These are phyloP conservation scores for Tritrichomonas foetus DNA, from an alignment of 208 protist genomes.

Conservation along the genomic window DNA sequence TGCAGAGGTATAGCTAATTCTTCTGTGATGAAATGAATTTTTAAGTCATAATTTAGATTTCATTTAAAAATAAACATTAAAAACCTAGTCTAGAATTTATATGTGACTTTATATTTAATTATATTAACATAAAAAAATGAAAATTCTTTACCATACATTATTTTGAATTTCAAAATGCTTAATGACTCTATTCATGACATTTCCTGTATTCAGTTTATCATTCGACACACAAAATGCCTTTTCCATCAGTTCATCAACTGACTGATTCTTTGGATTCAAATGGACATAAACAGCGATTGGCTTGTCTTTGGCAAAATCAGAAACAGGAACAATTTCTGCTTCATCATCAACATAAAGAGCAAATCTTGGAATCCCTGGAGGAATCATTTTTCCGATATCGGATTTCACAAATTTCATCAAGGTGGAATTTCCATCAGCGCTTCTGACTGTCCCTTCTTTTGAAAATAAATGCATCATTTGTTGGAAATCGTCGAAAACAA, in stretches of 20 bases:
- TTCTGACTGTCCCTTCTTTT: not conserved
- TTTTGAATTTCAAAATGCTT: not conserved
- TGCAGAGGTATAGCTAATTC: no score
- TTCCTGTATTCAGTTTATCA: not conserved
- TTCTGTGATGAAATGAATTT: no score
- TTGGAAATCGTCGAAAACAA: not conserved
- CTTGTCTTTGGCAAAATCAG: not conserved
- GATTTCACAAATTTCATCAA: constrained; percentile 32
- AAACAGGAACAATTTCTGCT: not conserved
- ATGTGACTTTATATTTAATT: no score
- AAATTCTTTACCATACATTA: constrained; percentile 34
- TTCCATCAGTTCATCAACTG: constrained; percentile 13
- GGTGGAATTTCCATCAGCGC: not conserved
- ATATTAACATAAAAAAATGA: no score
- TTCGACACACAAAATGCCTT: not conserved
- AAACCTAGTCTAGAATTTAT: no score
- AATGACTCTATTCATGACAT: not conserved
- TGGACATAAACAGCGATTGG: constrained; percentile 16
- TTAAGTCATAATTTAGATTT: no score
- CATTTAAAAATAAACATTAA: no score
- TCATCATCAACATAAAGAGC: not conserved
- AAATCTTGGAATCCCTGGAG: not conserved
- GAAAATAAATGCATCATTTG: not conserved
- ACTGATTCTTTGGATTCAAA: not conserved
- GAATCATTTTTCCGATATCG: not conserved